Evolutionary conservation across 2,329 filamentous ascomycete genomes (phyloP).

Genomic region (Fusarium bactridioides): DNA sequence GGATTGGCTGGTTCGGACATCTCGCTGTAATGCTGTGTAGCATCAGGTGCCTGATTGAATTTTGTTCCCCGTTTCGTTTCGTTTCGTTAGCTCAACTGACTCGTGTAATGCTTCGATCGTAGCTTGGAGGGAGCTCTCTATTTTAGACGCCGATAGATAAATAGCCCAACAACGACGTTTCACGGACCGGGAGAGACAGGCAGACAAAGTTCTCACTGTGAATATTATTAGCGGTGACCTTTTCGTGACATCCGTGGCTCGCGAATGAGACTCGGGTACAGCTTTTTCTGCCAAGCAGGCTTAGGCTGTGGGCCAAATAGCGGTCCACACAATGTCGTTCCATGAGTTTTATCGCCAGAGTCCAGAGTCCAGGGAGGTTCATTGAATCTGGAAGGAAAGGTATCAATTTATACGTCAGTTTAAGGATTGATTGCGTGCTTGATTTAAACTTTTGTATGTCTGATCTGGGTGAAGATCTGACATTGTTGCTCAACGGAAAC

Average conservation of each 20-base stretch:
- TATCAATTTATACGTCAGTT: neutral
- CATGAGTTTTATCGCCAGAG: constrained; percentile 15
- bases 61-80: neutral
- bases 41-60: neutral
- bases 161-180: neutral
- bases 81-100: neutral
- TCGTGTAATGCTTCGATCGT: neutral
- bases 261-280: constrained; percentile 9
- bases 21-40: neutral
- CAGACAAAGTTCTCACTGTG: neutral
- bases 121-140: neutral
- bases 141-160: neutral
- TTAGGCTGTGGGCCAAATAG: constrained; percentile 11
- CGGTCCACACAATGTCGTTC: constrained; percentile 29
- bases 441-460: neutral
- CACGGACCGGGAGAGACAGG: neutral
- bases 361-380: neutral
- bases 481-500: neutral
- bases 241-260: neutral
- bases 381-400: rapidly evolving
- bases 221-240: constrained; percentile 9
- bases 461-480: neutral
- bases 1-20: neutral
- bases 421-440: neutral
- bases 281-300: constrained; percentile 20